Base-by-base conservation (phyloP, 345 rosid genomes). In the Salix purpurea region DNA sequence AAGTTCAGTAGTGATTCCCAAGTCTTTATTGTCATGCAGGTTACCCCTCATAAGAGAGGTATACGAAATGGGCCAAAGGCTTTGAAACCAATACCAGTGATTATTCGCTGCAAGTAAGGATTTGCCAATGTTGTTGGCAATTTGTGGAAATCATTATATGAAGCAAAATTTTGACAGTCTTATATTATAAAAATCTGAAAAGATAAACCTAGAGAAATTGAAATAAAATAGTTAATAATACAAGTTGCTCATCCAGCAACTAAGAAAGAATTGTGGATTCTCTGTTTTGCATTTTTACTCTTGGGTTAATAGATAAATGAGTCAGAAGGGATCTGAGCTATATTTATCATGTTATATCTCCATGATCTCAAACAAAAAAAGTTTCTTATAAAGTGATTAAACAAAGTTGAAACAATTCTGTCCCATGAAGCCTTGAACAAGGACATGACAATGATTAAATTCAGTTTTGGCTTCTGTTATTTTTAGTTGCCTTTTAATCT, bases 1-100 rank as follows among this genome's bases (percentile, higher is more conserved):
- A 5, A n/a, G 15, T 46, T 1, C 23, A 0, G 23, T 44, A 11
- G 56, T 62, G 64, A 30, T 66, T 52, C 14, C 67, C 50, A n/a
- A 48, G 23, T 70, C 60, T 15, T 14, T 46, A 3, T 71, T 4
- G 19, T 65, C 58, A 39, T 78, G 74, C 85, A 96, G 99, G 85
- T 82, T 70, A 85, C 94, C 71, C 88, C 78, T 52, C 92, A 90
- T 78, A 96, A 88, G 88, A 89, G 88, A 88, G 97, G 97, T 46
- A 89, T 92, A 70, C 83, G 95, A 82, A 92, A 92, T 80, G 97
- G 97, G 24, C 99, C 97, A 26, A 96, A 86, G 84, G 97, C 98
- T 79, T 88, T 93, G 83, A 96, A 93, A 80, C 99, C 97, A 30
- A 65, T 61, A 74, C 99, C 97, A 5, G 97, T 96, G 10, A 96